Percentiles rank a stretch among this genome's conserved stretches.
These are phyloP conservation scores for Eustoma russellianum DNA, from an alignment of 257 asterid genomes.

Conservation along the genomic window DNA sequence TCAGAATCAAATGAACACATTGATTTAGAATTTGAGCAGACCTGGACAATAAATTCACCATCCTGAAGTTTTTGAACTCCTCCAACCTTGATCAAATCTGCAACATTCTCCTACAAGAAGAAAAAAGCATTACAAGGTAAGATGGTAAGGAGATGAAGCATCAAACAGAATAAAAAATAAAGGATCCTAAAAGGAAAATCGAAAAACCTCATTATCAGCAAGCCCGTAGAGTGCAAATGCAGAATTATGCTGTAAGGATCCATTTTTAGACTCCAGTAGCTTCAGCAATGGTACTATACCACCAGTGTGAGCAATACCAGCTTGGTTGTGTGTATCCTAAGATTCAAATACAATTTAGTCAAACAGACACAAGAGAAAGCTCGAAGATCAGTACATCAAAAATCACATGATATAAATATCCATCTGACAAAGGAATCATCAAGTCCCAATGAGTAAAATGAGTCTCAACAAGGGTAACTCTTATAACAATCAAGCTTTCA, in stretches of 20 bases:
- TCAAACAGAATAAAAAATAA: background rate
- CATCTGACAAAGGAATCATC: too few relatives aligned
- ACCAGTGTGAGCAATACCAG: slow-evolving; percentile 96
- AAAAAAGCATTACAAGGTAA: background rate
- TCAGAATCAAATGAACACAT: background rate
- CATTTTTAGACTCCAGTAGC: slow-evolving; percentile 93
- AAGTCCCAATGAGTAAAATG: too few relatives aligned
- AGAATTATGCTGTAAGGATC: slow-evolving; percentile 94
- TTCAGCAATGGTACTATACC: slow-evolving; percentile 70
- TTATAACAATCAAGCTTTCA: too few relatives aligned
- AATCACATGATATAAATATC: background rate
- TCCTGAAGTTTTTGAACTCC: slow-evolving; percentile 97
- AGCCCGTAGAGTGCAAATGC: slow-evolving; percentile 99
- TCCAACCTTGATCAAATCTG: slow-evolving; percentile 81
- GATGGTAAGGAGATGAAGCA: background rate
- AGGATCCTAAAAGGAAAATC: background rate
- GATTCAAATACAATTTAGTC: slow-evolving; percentile 4
- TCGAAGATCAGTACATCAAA: too few relatives aligned
- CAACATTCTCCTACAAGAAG: slow-evolving; percentile 75
- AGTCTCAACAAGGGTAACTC: too few relatives aligned
- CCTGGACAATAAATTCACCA: slow-evolving; percentile 95
- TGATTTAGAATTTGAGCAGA: slow-evolving; percentile 9
- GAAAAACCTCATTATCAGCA: slow-evolving; percentile 89
- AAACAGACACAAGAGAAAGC: background rate
- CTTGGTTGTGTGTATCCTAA: slow-evolving; percentile 94